A percentile compares a stretch with the other conserved stretches of the same genome.
Conservation (phyloP, 176 grass and related monocot genomes). For the Miscanthus lutarioriparius region DNA sequence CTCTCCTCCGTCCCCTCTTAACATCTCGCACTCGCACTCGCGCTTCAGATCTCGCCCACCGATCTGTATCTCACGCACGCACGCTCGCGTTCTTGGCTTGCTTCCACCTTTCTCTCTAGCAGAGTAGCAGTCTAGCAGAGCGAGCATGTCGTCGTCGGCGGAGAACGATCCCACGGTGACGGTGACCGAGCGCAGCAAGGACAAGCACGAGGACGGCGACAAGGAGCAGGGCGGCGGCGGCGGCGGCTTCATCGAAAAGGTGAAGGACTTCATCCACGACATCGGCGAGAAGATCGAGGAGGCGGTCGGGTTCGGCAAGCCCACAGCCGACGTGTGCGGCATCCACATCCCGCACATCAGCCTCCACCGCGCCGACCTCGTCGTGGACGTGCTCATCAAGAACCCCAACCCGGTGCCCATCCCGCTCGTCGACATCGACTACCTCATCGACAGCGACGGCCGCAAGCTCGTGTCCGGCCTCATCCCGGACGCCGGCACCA, state of each 20-base stretch:
- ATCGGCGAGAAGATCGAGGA: conserved; percentile 94
- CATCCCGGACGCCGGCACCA: conserved; percentile 93
- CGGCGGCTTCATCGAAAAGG: conserved; percentile 79
- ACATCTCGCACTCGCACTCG: not conserved
- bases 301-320: conserved; percentile 90
- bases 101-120: not conserved
- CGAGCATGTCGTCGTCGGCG: conserved; percentile 52
- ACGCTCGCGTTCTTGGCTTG: not conserved
- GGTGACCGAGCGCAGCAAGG: conserved; percentile 46
- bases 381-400: conserved; percentile 86
- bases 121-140: not conserved
- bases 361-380: conserved; percentile 77
- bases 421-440: conserved; percentile 93
- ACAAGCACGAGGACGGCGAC: conserved; percentile 30
- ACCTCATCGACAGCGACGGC: conserved; percentile 92
- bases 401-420: conserved; percentile 97
- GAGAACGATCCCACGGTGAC: conserved; percentile 35
- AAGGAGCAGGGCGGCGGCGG: conserved; percentile 38
- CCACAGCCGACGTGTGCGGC: conserved; percentile 69
- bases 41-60: not conserved
- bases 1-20: not conserved
- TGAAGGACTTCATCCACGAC: conserved; percentile 96
- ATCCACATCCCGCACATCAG: conserved; percentile 85
- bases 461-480: conserved; percentile 88
- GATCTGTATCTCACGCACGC: not conserved